phyloP scores from a whole-genome alignment of 23 red algal species.

The Cyanidium caldarium region DNA sequence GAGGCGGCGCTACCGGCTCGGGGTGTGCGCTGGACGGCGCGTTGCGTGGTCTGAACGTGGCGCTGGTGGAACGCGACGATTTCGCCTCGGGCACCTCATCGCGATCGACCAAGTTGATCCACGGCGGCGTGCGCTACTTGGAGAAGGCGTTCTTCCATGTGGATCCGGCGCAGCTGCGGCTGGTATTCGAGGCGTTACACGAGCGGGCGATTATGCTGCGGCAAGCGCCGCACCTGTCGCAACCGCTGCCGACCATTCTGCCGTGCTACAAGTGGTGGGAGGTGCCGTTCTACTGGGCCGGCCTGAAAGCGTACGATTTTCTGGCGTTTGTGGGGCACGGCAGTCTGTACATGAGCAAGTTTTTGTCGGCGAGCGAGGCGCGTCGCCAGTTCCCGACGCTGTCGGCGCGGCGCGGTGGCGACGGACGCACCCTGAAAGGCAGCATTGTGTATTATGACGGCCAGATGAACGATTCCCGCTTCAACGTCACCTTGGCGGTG shows the following conservation, averaged over 20 bases:
- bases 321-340: conserved; percentile 51
- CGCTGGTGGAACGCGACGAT: conserved; percentile 72
- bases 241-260: conserved; percentile 59
- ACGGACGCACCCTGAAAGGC: conserved; percentile 48
- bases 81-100: conserved; percentile 79
- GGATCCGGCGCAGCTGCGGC: conserved; percentile 72
- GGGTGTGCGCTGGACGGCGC: conserved; percentile 75
- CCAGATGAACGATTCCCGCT: conserved; percentile 79
- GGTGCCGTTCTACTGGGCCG: conserved; percentile 83
- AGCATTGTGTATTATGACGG: conserved; percentile 91
- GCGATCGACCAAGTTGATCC: conserved; percentile 68
- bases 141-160: conserved; percentile 86
- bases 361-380: conserved; percentile 54
- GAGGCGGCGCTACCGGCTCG: conserved; percentile 67
- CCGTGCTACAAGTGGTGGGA: conserved; percentile 95
- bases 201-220: conserved; percentile 79
- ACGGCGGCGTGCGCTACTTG: conserved; percentile 83
- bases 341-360: conserved; percentile 68
- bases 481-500: conserved; percentile 50
- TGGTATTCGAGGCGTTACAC: conserved; percentile 72
- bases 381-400: conserved; percentile 68
- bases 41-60: conserved; percentile 65
- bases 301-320: conserved; percentile 69
- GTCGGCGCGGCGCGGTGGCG: conserved; percentile 10
- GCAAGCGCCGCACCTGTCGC: conserved; percentile 77